phyloP scores from a whole-genome alignment of 768 basidiomycete genomes.

The Leccinum longicurvipes region DNA sequence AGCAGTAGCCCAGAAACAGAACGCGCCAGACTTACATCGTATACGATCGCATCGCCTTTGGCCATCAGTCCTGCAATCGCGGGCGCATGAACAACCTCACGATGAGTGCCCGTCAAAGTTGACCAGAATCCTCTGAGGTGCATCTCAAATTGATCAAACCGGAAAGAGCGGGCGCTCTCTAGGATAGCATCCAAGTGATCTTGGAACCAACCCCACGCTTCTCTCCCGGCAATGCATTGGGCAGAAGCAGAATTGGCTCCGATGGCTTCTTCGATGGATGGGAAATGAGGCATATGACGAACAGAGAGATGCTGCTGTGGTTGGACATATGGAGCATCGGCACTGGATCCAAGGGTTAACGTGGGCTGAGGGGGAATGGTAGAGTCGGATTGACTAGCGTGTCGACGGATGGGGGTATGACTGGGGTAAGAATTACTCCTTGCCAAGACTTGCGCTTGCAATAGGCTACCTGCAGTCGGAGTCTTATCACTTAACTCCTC shows the following conservation, averaged over 20 bases:
- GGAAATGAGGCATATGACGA: slow-evolving; percentile 76
- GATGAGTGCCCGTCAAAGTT: slow-evolving; percentile 64
- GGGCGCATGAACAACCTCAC: slow-evolving; percentile 87
- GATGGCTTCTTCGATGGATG: slow-evolving; percentile 82
- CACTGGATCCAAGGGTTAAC: slow-evolving; percentile 49
- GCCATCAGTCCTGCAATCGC: slow-evolving; percentile 87
- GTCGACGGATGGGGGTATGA: slow-evolving; percentile 76
- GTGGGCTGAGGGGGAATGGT: slow-evolving; percentile 54
- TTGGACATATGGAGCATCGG: slow-evolving; percentile 43
- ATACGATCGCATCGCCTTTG: slow-evolving; percentile 85
- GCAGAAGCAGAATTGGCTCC: slow-evolving; percentile 70
- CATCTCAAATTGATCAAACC: slow-evolving; percentile 90
- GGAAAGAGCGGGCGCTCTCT: slow-evolving; percentile 70
- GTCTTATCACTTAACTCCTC: slow-evolving; percentile 82
- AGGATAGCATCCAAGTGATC: slow-evolving; percentile 83
- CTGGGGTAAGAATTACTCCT: slow-evolving; percentile 59
- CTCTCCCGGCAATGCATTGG: slow-evolving; percentile 75
- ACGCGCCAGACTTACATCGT: slow-evolving; percentile 66
- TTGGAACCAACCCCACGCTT: slow-evolving; percentile 91
- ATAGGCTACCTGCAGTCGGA: slow-evolving; percentile 72
- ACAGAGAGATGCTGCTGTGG: slow-evolving; percentile 59
- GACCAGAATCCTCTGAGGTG: slow-evolving; percentile 86
- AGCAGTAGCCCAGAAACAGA: slow-evolving; percentile 10
- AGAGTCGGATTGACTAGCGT: slow-evolving; percentile 53
- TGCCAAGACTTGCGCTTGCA: slow-evolving; percentile 67